Percentiles rank a stretch among this genome's conserved stretches.
Evolutionary conservation across 2,329 filamentous ascomycete genomes (phyloP).

Genomic region (Botrytis aclada): DNA sequence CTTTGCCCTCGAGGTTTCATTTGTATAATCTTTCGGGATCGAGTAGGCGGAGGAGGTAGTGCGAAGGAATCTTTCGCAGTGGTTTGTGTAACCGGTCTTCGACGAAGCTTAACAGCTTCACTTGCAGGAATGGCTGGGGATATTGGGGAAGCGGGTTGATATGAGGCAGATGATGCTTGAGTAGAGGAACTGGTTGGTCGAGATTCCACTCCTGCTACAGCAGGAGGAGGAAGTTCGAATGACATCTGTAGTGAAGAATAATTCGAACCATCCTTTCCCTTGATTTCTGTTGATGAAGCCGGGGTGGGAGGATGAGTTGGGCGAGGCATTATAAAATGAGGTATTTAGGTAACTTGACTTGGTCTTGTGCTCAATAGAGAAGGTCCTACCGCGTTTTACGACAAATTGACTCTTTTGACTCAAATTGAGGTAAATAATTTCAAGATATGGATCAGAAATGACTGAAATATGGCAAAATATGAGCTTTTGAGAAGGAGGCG

Average conservation of each 20-base stretch:
- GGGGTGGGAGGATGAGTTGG: conserved; percentile 70
- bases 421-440: not conserved
- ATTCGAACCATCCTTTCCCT: conserved; percentile 64
- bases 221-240: conserved; percentile 76
- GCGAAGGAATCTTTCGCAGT: conserved; percentile 62
- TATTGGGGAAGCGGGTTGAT: conserved; percentile 44
- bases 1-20: conserved; percentile 71
- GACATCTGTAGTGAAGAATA: conserved; percentile 62
- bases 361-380: conserved; percentile 15
- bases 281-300: conserved; percentile 75
- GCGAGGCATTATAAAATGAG: conserved; percentile 56
- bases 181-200: conserved; percentile 46
- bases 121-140: conserved; percentile 41
- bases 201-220: conserved; percentile 52
- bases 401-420: not conserved
- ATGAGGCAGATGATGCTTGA: conserved; percentile 48
- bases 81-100: conserved; percentile 46
- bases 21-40: conserved; percentile 94
- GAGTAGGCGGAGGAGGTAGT: conserved; percentile 85
- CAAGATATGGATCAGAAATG: not conserved
- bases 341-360: conserved; percentile 20
- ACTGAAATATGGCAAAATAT: not conserved
- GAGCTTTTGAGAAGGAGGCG: not conserved
- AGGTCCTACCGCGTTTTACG: conserved; percentile 3
- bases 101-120: conserved; percentile 42